phyloP scores from a whole-genome alignment of 164 flowering plant genomes.

The Magnolia officinalis region DNA sequence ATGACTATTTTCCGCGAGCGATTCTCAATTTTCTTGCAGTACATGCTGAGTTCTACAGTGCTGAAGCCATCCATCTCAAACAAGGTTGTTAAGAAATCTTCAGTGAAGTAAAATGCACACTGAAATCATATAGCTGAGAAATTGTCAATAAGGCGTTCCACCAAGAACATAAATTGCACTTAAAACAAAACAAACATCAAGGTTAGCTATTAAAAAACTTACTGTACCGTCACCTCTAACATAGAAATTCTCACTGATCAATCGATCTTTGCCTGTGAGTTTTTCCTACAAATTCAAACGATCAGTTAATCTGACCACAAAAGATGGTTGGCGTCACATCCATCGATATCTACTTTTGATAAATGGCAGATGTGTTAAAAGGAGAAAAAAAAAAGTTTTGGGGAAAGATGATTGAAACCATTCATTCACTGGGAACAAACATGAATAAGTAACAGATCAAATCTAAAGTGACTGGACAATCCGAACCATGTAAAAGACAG shows the following conservation, averaged over 20 bases:
- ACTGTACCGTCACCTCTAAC: constrained; percentile 98
- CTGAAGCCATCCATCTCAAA: constrained; percentile 67
- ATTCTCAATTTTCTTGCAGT: constrained; percentile 89
- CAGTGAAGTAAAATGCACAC: constrained; percentile 93
- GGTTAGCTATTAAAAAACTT: constrained; percentile 26
- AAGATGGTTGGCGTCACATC: too few species aligned
- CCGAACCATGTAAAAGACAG: too few species aligned
- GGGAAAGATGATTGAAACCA: too few species aligned
- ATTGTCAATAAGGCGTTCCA: neutral
- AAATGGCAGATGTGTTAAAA: too few species aligned
- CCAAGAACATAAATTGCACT: neutral
- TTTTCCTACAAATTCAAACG: constrained; percentile 54
- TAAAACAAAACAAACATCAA: neutral
- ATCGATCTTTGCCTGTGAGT: constrained; percentile 68
- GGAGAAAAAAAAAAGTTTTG: too few species aligned
- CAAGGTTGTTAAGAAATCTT: constrained; percentile 57
- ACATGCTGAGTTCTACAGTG: constrained; percentile 52
- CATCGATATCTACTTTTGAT: too few species aligned
- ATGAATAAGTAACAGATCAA: too few species aligned
- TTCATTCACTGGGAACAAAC: too few species aligned
- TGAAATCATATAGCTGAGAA: constrained; percentile 24
- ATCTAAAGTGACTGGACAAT: too few species aligned
- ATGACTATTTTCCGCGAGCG: constrained; percentile 75
- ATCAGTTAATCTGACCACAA: neutral
- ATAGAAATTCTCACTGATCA: constrained; percentile 84